Evolutionary conservation across 768 basidiomycete species (phyloP).

Genomic region (Russula brevipes): DNA sequence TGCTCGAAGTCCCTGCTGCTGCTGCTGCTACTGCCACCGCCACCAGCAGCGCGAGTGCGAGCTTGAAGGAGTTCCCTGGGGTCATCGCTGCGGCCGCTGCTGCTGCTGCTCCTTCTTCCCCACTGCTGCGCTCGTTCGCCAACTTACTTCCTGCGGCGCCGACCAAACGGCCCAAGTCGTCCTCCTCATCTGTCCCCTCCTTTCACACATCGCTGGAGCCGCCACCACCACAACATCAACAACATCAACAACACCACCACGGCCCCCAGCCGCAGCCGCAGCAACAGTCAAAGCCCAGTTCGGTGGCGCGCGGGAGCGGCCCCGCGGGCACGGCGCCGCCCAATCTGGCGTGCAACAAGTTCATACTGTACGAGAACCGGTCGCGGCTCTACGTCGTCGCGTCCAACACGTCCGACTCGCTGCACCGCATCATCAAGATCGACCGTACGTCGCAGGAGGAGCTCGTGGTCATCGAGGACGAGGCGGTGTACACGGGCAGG

Average conservation of each 20-base stretch:
- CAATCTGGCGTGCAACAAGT: conserved; percentile 57
- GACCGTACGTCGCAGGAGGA: conserved; percentile 79
- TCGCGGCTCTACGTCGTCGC: conserved; percentile 89
- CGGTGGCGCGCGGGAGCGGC: neutral
- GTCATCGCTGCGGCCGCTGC: neutral
- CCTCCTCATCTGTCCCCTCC: neutral
- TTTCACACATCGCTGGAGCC: neutral
- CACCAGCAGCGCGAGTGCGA: neutral
- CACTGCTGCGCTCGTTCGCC: neutral
- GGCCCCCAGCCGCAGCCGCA: neutral
- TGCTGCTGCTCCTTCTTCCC: neutral
- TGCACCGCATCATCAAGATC: conserved; percentile 89
- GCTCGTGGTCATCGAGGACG: conserved; percentile 78
- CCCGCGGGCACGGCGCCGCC: too few relatives aligned
- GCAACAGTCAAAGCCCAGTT: neutral
- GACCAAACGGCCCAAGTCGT: neutral
- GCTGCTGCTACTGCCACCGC: neutral
- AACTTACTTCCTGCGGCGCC: neutral
- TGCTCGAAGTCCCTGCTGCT: neutral
- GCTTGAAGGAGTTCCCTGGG: neutral
- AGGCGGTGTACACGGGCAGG: conserved; percentile 79
- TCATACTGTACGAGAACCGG: conserved; percentile 90
- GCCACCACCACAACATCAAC: neutral
- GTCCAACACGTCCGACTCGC: conserved; percentile 80
- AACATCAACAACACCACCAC: too few relatives aligned